Evolutionary conservation across 352 stramenopile species (phyloP).

Genomic region (Halophytophthora batemanensis): DNA sequence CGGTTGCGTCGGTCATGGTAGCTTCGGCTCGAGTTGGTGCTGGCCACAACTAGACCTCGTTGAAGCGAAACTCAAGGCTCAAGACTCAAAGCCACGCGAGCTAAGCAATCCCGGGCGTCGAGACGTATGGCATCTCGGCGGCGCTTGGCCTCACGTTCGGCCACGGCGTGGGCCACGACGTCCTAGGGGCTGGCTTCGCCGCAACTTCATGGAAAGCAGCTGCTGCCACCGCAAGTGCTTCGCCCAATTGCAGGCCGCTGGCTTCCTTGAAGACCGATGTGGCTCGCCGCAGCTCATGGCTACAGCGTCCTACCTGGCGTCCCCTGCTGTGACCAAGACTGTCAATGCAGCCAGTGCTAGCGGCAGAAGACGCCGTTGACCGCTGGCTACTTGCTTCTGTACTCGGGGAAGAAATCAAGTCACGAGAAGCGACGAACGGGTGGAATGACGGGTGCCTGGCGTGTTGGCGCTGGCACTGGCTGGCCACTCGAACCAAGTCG

Average conservation of each 20-base stretch:
- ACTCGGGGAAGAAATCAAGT: too few species aligned
- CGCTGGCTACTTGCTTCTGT: too few species aligned
- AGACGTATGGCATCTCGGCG: slow-evolving; percentile 7
- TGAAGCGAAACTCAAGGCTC: slow-evolving; percentile 9
- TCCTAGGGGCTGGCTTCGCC: slow-evolving; percentile 15
- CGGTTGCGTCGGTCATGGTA: background rate
- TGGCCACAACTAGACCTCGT: background rate
- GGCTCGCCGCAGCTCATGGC: background rate
- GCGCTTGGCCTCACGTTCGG: background rate
- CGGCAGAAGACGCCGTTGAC: too few species aligned
- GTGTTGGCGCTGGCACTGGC: too few species aligned
- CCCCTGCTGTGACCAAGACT: background rate
- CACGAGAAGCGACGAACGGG: too few species aligned
- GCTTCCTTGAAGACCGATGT: slow-evolving; percentile 18
- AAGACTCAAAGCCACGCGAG: slow-evolving; percentile 9
- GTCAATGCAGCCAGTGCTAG: too few species aligned
- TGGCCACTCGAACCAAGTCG: too few species aligned
- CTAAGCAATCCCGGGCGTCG: slow-evolving; percentile 25
- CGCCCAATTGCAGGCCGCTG: background rate
- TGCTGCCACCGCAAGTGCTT: slow-evolving; percentile 12
- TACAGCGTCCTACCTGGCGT: background rate
- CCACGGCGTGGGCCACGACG: slow-evolving; percentile 16
- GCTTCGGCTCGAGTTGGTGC: background rate
- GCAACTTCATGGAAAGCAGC: slow-evolving; percentile 28
- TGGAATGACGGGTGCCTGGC: too few species aligned